These are phyloP conservation scores for Debaryomyces prosopidis DNA, from an alignment of 805 yeast species.

Conservation along the genomic window DNA sequence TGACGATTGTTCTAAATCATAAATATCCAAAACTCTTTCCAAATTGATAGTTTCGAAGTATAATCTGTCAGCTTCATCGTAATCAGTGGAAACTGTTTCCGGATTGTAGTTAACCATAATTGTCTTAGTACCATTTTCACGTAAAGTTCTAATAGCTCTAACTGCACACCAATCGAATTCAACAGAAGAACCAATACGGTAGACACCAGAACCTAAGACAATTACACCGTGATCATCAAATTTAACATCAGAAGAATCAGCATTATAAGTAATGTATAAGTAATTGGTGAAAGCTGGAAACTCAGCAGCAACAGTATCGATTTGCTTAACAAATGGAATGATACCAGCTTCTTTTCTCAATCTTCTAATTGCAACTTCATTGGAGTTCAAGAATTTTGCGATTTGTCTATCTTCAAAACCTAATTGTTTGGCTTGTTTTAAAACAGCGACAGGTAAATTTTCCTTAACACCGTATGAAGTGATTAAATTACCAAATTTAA, in stretches of 20 bases:
- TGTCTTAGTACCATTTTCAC: conserved; percentile 84
- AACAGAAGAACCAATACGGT: conserved; percentile 97
- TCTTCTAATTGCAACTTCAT: conserved; percentile 90
- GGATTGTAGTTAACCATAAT: conserved; percentile 98
- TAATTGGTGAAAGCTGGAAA: conserved; percentile 97
- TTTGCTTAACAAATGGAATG: conserved; percentile 91
- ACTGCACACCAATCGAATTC: conserved; percentile 99
- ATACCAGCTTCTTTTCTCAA: conserved; percentile 84
- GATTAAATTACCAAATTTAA: conserved; percentile 66
- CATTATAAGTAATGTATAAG: conserved; percentile 92
- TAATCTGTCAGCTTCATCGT: conserved; percentile 95
- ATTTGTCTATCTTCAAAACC: conserved; percentile 97
- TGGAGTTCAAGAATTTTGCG: conserved; percentile 83
- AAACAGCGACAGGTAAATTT: conserved; percentile 58
- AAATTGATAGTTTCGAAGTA: conserved; percentile 94
- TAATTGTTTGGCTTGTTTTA: conserved; percentile 89
- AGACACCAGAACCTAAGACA: conserved; percentile 98
- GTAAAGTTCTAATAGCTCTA: conserved; percentile 89
- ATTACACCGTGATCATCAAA: conserved; percentile 92
- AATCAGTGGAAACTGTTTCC: conserved; percentile 98
- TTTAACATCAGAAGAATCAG: conserved; percentile 80
- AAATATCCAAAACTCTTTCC: conserved; percentile 92
- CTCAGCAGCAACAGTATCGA: conserved; percentile 98
- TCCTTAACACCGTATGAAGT: conserved; percentile 56
- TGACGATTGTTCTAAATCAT: conserved; percentile 82